These are phyloP conservation scores for Sporothrix brasiliensis DNA, from an alignment of 2,329 filamentous ascomycete genomes.

Conservation along the genomic window DNA sequence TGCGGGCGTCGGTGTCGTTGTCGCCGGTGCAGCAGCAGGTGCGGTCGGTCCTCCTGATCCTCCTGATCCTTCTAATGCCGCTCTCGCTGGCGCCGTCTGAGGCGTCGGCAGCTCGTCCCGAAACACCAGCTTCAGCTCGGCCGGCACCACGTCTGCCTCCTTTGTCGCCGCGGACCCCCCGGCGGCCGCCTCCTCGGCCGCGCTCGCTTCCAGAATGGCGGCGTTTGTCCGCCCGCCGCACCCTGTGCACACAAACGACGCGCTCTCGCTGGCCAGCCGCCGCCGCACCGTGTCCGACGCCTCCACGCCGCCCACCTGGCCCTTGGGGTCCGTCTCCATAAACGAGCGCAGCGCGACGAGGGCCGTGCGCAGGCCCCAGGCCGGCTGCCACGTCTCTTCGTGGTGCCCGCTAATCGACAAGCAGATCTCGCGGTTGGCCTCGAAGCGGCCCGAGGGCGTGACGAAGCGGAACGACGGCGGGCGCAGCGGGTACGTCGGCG, in stretches of 20 bases:
- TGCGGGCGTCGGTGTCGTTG: background rate
- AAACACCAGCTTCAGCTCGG: conserved; percentile 67
- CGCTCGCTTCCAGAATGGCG: conserved; percentile 73
- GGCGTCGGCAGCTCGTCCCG: conserved; percentile 65
- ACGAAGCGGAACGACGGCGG: conserved; percentile 95
- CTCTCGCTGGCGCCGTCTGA: conserved; percentile 43
- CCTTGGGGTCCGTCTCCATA: conserved; percentile 87
- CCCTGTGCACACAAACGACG: conserved; percentile 66
- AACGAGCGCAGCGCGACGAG: conserved; percentile 78
- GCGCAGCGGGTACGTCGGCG: conserved; percentile 84
- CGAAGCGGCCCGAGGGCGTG: conserved; percentile 89
- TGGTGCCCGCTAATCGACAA: conserved; percentile 92
- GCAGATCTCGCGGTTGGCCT: conserved; percentile 96
- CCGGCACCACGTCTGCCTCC: conserved; percentile 45
- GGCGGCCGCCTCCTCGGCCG: conserved; percentile 53
- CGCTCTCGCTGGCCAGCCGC: conserved; percentile 69
- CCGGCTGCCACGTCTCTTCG: conserved; percentile 98
- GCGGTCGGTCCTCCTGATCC: background rate
- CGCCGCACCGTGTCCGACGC: conserved; percentile 67
- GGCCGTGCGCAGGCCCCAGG: conserved; percentile 93
- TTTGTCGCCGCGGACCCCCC: too few relatives aligned
- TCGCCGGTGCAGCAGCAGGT: background rate
- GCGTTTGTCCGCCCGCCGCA: conserved; percentile 70
- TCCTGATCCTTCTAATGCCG: background rate
- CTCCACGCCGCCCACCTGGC: conserved; percentile 89